Conservation (phyloP, 768 basidiomycete species). For the Amanita subjunquillea region DNA sequence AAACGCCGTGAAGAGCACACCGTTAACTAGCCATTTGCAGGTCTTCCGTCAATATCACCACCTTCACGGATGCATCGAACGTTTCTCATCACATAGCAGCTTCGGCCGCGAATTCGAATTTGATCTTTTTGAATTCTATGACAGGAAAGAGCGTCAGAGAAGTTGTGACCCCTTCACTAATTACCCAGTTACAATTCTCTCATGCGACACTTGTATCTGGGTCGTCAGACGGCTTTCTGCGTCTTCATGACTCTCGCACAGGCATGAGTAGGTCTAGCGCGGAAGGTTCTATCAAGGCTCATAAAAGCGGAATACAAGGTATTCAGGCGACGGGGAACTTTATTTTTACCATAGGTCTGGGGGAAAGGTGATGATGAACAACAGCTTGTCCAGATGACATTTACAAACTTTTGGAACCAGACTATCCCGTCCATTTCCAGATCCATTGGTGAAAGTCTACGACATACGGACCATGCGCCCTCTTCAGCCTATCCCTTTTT, state of each 20-base stretch:
- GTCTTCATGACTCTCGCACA: slow-evolving; percentile 63
- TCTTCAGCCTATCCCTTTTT: slow-evolving; percentile 79
- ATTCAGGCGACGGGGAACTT: slow-evolving; percentile 72
- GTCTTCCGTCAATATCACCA: slow-evolving; percentile 22
- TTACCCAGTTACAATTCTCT: slow-evolving; percentile 59
- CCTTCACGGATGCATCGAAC: slow-evolving; percentile 37
- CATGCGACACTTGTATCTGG: slow-evolving; percentile 59
- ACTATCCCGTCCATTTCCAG: slow-evolving; percentile 79
- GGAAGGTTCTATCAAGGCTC: slow-evolving; percentile 62
- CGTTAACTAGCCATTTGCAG: slow-evolving; percentile 10
- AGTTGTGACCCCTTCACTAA: slow-evolving; percentile 40
- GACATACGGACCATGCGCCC: slow-evolving; percentile 79
- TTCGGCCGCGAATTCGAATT: slow-evolving; percentile 47
- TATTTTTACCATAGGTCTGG: slow-evolving; percentile 81
- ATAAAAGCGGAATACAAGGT: slow-evolving; percentile 74
- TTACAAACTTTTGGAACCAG: slow-evolving; percentile 28
- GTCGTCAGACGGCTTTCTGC: slow-evolving; percentile 62
- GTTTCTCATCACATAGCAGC: slow-evolving; percentile 50
- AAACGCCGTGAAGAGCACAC: not conserved
- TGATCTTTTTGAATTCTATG: slow-evolving; percentile 63
- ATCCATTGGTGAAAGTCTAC: slow-evolving; percentile 88
- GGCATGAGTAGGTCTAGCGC: slow-evolving; percentile 35
- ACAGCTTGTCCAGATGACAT: slow-evolving; percentile 1
- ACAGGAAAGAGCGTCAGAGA: slow-evolving; percentile 59
- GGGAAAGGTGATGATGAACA: slow-evolving; percentile 50